Evolutionary conservation across 169 alveolate genomes (phyloP), one percentile per base, ranked within the genome.

Genomic region (Cystoisospora suis): DNA sequence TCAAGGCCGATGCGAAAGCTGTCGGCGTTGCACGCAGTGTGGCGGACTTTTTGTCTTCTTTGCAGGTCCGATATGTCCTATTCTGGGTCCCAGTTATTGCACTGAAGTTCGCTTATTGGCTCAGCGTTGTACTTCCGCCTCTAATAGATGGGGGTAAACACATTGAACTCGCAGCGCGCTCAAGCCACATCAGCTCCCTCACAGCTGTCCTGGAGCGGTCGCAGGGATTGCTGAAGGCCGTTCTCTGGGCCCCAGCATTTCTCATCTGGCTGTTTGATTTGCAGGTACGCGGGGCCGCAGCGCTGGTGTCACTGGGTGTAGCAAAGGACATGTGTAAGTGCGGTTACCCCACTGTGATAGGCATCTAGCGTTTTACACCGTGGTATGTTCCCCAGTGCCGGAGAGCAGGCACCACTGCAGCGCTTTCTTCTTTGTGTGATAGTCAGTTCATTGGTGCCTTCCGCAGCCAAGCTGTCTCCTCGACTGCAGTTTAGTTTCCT

Each of bases 201-300:
- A 65, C 80, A 32, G 88, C 42, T 75, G 42, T 77, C 53, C 49
- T 85, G 75, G 88, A 85, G 6, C 81, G 88, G 7, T 58, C 75
- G 17, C 88, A 87, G 7, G 72, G 58, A 0, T n/a, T 88, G 15
- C 70, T 88, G 4, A 81, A 77, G 42, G 83, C 81, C 32, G 81
- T 77, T 27, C 58, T 88, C 2, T 88, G 92, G 92, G 15, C 59
- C 3, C 92, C 92, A 46, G 92, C 88, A 15, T 77, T 88, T 56
- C 92, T 88, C 83, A 75, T 88, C 36, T 88, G 92, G 92, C 83
- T 88, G 29, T 88, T 88, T 32, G 92, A 88, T 56, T n/a, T 88
- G 59, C 92, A 88, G 88, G 92, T 88, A 44, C 17, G 75, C 32
- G 23, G 56, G n/a, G 45, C 29, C 5, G 65, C 23, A 15, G 65